phyloP scores from a whole-genome alignment of 139 green algal genomes.

The Tetradesmus obliquus region DNA sequence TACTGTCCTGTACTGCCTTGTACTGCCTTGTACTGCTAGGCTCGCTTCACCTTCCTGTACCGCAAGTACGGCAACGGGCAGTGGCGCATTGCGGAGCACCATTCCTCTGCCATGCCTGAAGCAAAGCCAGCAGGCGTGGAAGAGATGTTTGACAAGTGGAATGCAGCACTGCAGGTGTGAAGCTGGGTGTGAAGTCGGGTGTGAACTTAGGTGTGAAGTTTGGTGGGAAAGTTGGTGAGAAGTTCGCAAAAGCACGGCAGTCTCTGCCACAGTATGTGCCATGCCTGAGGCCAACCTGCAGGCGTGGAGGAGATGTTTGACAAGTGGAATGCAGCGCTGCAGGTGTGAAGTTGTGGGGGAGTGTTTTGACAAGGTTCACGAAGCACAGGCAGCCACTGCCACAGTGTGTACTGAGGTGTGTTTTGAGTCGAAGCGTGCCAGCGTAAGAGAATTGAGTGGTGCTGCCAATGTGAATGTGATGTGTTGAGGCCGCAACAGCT shows the following conservation, averaged over 20 bases:
- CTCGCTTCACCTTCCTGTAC: constrained; percentile 51
- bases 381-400: not conserved
- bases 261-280: not conserved
- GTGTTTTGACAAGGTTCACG: no score
- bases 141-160: constrained; percentile 48
- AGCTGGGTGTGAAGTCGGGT: not conserved
- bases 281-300: constrained; percentile 43
- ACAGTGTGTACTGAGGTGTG: not conserved
- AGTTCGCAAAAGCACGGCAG: no score
- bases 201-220: not conserved
- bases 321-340: constrained; percentile 35
- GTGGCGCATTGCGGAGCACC: constrained; percentile 48
- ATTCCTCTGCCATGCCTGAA: constrained; percentile 48
- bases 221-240: no score
- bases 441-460: no score
- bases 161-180: constrained; percentile 33
- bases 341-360: not conserved
- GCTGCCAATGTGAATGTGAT: no score
- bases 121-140: constrained; percentile 26
- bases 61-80: not conserved
- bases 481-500: no score
- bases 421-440: no score
- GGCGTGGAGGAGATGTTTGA: constrained; percentile 41
- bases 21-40: not conserved
- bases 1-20: not conserved